Evolutionary conservation across 108 stramenopile genomes (phyloP).

Genomic region (Asterionellopsis glacialis): DNA sequence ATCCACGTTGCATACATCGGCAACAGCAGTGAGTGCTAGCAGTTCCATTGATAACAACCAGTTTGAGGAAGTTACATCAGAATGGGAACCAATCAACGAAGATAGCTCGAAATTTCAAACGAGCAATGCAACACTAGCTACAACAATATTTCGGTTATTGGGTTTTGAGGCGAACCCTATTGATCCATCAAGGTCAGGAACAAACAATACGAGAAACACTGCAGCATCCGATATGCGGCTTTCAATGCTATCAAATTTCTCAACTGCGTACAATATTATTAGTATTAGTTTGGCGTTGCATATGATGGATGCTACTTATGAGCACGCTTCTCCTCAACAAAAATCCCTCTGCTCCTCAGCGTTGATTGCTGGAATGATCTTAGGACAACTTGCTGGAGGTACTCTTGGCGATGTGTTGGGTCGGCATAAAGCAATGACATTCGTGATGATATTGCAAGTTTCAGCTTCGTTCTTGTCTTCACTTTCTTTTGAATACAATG

Average conservation of each 20-base stretch:
- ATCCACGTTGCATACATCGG: too few species aligned
- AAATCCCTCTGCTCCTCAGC: constrained; percentile 40
- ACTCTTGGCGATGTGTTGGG: constrained; percentile 48
- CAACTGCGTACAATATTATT: constrained; percentile 53
- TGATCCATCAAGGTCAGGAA: neutral
- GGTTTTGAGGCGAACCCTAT: constrained; percentile 15
- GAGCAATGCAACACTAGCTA: neutral
- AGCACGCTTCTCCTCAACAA: constrained; percentile 14
- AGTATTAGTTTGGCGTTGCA: constrained; percentile 44
- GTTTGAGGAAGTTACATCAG: too few species aligned
- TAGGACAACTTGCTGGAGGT: constrained; percentile 53
- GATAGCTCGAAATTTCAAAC: too few species aligned
- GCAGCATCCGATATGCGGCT: constrained; percentile 37
- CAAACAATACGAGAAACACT: constrained; percentile 22
- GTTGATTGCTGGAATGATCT: constrained; percentile 59
- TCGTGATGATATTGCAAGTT: constrained; percentile 48
- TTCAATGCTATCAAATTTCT: constrained; percentile 55
- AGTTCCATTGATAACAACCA: too few species aligned
- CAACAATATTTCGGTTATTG: neutral
- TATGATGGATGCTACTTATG: constrained; percentile 32
- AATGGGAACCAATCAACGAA: too few species aligned
- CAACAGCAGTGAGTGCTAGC: too few species aligned
- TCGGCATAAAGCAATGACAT: constrained; percentile 42
- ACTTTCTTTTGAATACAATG: neutral
- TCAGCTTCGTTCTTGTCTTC: constrained; percentile 23